A percentile compares a stretch with the other conserved stretches of the same genome.
Evolutionary conservation across 306 rosid species (phyloP).

Genomic region (Dalbergia cochinchinensis): DNA sequence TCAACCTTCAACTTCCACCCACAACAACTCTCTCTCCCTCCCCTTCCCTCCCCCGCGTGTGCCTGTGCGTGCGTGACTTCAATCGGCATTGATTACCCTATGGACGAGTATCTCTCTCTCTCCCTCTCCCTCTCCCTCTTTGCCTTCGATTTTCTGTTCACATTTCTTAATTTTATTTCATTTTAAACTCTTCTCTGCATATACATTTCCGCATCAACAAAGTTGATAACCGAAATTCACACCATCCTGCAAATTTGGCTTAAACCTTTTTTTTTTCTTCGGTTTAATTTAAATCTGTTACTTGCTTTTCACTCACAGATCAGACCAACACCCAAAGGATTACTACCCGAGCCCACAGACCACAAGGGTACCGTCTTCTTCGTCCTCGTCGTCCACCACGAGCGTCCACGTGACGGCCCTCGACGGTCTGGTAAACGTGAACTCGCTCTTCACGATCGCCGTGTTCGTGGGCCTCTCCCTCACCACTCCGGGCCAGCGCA

Average conservation of each 20-base stretch:
- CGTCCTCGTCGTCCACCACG: constrained; percentile 58
- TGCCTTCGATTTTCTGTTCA: neutral
- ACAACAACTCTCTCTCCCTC: too few relatives aligned
- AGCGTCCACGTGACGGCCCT: constrained; percentile 93
- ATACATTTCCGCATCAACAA: too few relatives aligned
- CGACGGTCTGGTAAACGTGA: constrained; percentile 86
- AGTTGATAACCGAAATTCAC: too few relatives aligned
- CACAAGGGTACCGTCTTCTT: constrained; percentile 30
- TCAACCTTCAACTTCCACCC: too few relatives aligned
- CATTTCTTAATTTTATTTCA: neutral
- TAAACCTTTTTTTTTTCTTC: neutral
- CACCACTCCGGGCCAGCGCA: constrained; percentile 65
- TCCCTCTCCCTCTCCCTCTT: too few relatives aligned
- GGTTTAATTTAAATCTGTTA: too few relatives aligned
- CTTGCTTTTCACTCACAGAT: constrained; percentile 54
- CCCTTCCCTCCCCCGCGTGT: too few relatives aligned
- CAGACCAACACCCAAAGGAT: constrained; percentile 62
- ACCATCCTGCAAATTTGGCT: neutral
- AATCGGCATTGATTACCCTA: too few relatives aligned
- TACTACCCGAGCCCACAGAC: constrained; percentile 5
- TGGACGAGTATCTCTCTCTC: too few relatives aligned
- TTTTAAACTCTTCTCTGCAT: too few relatives aligned
- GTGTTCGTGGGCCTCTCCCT: constrained; percentile 96
- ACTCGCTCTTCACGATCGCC: constrained; percentile 92
- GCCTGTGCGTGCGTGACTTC: too few relatives aligned